A percentile compares a stretch with the other conserved stretches of the same genome.
Evolutionary conservation across 805 yeast genomes (phyloP).

Genomic region (Wickerhamiella dianesei): DNA sequence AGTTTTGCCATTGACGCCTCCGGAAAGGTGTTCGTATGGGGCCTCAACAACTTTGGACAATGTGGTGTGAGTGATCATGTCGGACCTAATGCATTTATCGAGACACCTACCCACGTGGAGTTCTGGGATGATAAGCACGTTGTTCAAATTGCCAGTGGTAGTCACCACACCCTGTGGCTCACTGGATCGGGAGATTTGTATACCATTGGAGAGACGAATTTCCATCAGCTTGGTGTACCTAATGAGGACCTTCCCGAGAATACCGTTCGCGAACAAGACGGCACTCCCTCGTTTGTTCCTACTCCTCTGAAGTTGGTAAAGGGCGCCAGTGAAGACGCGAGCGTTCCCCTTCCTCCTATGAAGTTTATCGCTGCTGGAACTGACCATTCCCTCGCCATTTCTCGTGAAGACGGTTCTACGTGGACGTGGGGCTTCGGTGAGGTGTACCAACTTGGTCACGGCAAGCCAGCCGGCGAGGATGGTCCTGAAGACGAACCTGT

Average conservation of each 20-base stretch:
- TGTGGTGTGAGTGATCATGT: conserved; percentile 61
- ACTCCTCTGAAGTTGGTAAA: conserved; percentile 56
- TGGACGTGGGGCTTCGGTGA: conserved; percentile 98
- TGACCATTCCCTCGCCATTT: conserved; percentile 81
- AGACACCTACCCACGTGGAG: conserved; percentile 62
- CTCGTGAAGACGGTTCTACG: conserved; percentile 60
- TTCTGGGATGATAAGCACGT: conserved; percentile 42
- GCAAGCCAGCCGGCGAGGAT: conserved; percentile 67
- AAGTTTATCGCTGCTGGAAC: conserved; percentile 67
- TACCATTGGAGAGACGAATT: conserved; percentile 84
- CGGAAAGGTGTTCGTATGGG: conserved; percentile 77
- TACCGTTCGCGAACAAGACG: conserved; percentile 66
- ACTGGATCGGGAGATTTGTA: conserved; percentile 59
- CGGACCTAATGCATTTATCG: conserved; percentile 54
- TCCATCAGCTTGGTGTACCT: conserved; percentile 81
- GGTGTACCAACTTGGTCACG: conserved; percentile 91
- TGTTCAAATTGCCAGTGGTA: conserved; percentile 71
- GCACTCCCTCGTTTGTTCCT: conserved; percentile 63
- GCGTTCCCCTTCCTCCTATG: conserved; percentile 37
- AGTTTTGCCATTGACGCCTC: conserved; percentile 77
- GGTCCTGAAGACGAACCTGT: conserved; percentile 72
- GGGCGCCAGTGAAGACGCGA: conserved; percentile 20
- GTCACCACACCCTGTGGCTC: conserved; percentile 79
- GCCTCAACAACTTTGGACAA: conserved; percentile 92
- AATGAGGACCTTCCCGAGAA: conserved; percentile 49